Evolutionary conservation across 371 early-diverging fungal genomes (phyloP), one percentile per base, ranked within the genome.

Genomic region (Paramicrosporidium saccamoebae): DNA sequence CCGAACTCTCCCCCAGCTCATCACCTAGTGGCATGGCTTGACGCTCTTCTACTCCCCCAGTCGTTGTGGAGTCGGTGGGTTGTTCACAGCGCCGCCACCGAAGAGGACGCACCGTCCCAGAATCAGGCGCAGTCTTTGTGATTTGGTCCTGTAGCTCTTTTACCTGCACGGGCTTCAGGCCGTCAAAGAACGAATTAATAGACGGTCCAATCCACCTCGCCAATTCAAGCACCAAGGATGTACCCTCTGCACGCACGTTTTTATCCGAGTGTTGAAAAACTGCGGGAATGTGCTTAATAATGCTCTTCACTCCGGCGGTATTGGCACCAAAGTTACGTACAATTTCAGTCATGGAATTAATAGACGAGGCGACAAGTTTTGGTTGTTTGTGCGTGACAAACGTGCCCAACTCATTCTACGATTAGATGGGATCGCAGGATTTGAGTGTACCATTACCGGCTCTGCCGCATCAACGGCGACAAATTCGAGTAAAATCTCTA

Each of bases 221-320:
- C 16, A 48, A 27, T 31, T 48, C 40, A 2, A 43, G 24, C 0
- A 38, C 27, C 21, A 44, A 27, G 3, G 23, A n/a, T 23, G 46
- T 43, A 21, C 64, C 72, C 49, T 90, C 92, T 8, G 61, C 58
- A 24, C 94, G 55, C 10, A 92, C 90, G 23, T 51, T 59, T 28
- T 71, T 77, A 39, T 92, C 94, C 7, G 64, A 56, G 33, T 90
- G 84, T 14, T 64, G 68, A 45, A 90, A 84, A 6, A 86, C 46
- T 30, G 72, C 65, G 2, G 69, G 50, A n/a, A 92, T 33, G 6
- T 48, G 41, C 39, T 88, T 88, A 18, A 77, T 28, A 7, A 86
- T 39, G 1, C 66, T 65, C 31, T 81, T 86, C 12, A 68, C 48
- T 16, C 47, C 55, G 7, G 73, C 51, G 19, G 55, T 53, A 29